Percentiles rank a stretch among this genome's conserved stretches.
Conservation (phyloP, 2,329 filamentous ascomycete species). For the Fusarium redolens region DNA sequence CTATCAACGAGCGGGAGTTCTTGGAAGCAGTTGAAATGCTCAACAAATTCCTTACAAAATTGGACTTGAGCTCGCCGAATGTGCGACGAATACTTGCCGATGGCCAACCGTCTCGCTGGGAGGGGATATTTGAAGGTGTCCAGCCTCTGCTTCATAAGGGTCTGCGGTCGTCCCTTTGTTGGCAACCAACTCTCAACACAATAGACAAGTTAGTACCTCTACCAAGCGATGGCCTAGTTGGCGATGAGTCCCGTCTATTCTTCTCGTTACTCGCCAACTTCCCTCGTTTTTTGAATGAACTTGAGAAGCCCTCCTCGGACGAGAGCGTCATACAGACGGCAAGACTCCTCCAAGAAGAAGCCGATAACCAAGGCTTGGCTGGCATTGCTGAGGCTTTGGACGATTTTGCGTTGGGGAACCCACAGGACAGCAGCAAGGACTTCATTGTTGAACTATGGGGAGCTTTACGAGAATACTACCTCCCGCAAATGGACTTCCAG, state of each 20-base stretch:
- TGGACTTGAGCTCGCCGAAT: slow-evolving; percentile 79
- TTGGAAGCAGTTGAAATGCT: slow-evolving; percentile 92
- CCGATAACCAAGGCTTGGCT: slow-evolving; percentile 76
- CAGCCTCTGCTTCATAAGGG: slow-evolving; percentile 92
- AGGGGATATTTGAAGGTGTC: slow-evolving; percentile 87
- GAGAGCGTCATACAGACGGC: slow-evolving; percentile 71
- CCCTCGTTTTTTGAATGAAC: slow-evolving; percentile 82
- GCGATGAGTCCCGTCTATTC: slow-evolving; percentile 83
- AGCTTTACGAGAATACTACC: slow-evolving; percentile 80
- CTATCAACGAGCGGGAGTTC: slow-evolving; percentile 95
- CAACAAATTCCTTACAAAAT: slow-evolving; percentile 83
- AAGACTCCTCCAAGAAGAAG: slow-evolving; percentile 75
- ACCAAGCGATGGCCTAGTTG: slow-evolving; percentile 83
- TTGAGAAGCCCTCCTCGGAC: slow-evolving; percentile 73
- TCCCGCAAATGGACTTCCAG: slow-evolving; percentile 84
- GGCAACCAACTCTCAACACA: slow-evolving; percentile 80
- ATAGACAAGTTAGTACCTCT: slow-evolving; percentile 83
- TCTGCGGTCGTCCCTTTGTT: slow-evolving; percentile 84
- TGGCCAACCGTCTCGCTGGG: slow-evolving; percentile 86
- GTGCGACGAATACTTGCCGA: slow-evolving; percentile 80
- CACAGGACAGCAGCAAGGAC: slow-evolving; percentile 75
- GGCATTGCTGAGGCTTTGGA: slow-evolving; percentile 76
- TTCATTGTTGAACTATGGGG: slow-evolving; percentile 80
- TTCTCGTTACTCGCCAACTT: slow-evolving; percentile 93
- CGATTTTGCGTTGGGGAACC: slow-evolving; percentile 75